Conservation (phyloP, 208 protist species). For the Wallacemonas sp. region DNA sequence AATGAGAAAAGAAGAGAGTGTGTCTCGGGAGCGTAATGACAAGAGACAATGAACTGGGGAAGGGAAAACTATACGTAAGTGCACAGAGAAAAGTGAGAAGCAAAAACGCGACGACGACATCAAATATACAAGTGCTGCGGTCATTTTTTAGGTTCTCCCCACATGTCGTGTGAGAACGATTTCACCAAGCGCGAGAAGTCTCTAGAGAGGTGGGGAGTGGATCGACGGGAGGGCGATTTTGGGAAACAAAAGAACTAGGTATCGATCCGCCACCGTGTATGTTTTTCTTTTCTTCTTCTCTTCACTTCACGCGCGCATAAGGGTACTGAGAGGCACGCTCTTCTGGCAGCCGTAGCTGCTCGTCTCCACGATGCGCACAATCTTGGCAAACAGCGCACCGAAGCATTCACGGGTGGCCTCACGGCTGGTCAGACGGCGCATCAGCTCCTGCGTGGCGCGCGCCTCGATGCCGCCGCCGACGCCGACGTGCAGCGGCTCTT, state of each 20-base stretch:
- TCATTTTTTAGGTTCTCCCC: too few relatives aligned
- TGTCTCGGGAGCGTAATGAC: too few relatives aligned
- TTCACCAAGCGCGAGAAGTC: too few relatives aligned
- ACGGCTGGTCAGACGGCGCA: background rate
- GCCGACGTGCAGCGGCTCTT: background rate
- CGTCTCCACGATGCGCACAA: background rate
- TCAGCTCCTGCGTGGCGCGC: background rate
- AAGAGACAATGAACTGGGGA: background rate
- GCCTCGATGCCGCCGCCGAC: background rate
- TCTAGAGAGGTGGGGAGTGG: too few relatives aligned
- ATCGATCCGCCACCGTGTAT: background rate
- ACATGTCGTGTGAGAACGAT: too few relatives aligned
- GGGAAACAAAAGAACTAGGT: background rate
- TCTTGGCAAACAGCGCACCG: background rate
- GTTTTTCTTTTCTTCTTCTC: too few relatives aligned
- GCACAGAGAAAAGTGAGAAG: too few relatives aligned
- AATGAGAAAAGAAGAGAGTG: background rate
- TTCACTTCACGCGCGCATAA: background rate
- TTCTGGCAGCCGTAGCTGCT: slow-evolving; percentile 1
- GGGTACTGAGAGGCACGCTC: slow-evolving; percentile 1
- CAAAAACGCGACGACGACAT: too few relatives aligned
- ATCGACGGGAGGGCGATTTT: too few relatives aligned
- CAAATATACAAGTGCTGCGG: too few relatives aligned
- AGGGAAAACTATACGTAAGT: too few relatives aligned
- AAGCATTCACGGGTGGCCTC: background rate